These are phyloP conservation scores for Phytophthora pinifolia DNA, from an alignment of 352 stramenopile genomes.

Conservation along the genomic window DNA sequence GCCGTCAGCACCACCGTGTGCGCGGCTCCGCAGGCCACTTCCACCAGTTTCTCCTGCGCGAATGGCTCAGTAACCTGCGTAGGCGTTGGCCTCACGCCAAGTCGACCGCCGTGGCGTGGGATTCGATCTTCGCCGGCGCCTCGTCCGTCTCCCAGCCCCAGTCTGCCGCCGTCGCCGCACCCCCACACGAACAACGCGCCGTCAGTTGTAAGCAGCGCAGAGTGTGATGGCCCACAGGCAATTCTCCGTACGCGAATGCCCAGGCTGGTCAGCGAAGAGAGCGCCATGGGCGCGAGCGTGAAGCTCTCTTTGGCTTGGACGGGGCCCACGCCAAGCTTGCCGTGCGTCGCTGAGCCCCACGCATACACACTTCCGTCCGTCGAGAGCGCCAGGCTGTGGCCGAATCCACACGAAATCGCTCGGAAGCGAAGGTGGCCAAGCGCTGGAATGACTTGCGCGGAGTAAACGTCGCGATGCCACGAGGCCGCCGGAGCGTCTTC, in stretches of 20 bases:
- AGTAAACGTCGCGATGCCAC: slow-evolving; percentile 59
- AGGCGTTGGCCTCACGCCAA: slow-evolving; percentile 41
- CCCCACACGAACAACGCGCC: slow-evolving; percentile 76
- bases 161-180: slow-evolving; percentile 62
- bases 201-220: slow-evolving; percentile 55
- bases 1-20: slow-evolving; percentile 63
- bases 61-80: slow-evolving; percentile 46
- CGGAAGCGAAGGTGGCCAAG: slow-evolving; percentile 53
- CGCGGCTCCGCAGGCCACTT: slow-evolving; percentile 66
- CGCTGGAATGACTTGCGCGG: slow-evolving; percentile 44
- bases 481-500: slow-evolving; percentile 17
- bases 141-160: slow-evolving; percentile 69
- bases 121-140: slow-evolving; percentile 58
- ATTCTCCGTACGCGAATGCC: slow-evolving; percentile 58
- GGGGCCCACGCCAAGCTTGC: slow-evolving; percentile 65
- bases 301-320: slow-evolving; percentile 60
- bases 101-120: slow-evolving; percentile 55
- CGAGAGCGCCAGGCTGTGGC: slow-evolving; percentile 69
- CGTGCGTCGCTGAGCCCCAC: slow-evolving; percentile 71
- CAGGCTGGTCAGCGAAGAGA: slow-evolving; percentile 29
- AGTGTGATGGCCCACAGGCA: slow-evolving; percentile 77
- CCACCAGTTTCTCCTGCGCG: slow-evolving; percentile 44
- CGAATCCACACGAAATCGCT: slow-evolving; percentile 58
- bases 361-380: slow-evolving; percentile 66
- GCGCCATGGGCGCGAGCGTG: slow-evolving; percentile 49